phyloP scores from a whole-genome alignment of 2,329 filamentous ascomycete species.

The Apiospora pterosperma region DNA sequence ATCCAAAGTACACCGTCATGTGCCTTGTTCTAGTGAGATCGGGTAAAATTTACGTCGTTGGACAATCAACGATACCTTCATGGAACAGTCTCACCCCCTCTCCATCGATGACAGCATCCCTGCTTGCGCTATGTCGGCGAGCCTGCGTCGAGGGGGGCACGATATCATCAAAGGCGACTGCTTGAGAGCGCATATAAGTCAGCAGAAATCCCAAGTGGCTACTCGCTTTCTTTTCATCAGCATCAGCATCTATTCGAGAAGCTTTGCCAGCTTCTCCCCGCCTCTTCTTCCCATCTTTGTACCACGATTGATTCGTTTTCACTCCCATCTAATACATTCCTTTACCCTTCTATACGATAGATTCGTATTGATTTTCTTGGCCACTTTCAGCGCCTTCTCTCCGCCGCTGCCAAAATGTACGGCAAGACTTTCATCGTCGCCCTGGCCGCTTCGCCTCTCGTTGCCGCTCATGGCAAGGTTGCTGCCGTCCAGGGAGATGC shows the following conservation, averaged over 20 bases:
- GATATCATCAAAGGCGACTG: neutral
- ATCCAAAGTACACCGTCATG: neutral
- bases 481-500: conserved; percentile 24
- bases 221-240: neutral
- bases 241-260: conserved; percentile 1
- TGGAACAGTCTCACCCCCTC: neutral
- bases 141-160: neutral
- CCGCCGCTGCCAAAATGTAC: conserved; percentile 11
- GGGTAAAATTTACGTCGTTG: neutral
- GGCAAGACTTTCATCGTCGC: conserved; percentile 15
- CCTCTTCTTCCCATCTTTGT: neutral
- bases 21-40: neutral
- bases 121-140: neutral
- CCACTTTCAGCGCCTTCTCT: neutral
- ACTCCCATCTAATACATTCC: neutral
- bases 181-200: neutral
- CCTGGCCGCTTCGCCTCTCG: conserved; percentile 23
- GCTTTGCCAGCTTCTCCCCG: neutral
- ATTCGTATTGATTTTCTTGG: conserved; percentile 3
- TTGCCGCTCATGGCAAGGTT: conserved; percentile 27
- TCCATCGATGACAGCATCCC: neutral
- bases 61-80: neutral
- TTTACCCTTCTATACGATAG: conserved; percentile 3
- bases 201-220: neutral
- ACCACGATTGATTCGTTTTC: conserved; percentile 6